Evolutionary conservation across 1,139 yeast genomes (phyloP), one percentile per base, ranked within the genome.

Genomic region (Saccharomyces hybrid): DNA sequence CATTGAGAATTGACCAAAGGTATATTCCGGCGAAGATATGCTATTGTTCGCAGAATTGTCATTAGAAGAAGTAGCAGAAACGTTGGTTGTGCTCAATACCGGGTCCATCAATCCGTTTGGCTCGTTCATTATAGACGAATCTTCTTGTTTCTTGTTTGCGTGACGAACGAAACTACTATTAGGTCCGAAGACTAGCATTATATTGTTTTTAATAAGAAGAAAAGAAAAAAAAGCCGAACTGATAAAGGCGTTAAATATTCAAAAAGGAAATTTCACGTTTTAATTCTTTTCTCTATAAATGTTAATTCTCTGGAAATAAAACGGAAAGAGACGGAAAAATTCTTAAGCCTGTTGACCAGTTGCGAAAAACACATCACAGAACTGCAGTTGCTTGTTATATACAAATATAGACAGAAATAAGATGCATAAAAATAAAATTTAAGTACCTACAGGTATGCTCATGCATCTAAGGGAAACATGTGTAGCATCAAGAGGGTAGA

Each of bases 1-100:
- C 31, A 53, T 41, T 14, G 55, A 34, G 47, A 46, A 28, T 13
- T 51, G 48, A 8, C 48, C 49, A 19, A 46, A 53, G 13, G 44
- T 53, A 25, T 47, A 47, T 14, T 54, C 58, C 29, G 58, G 58
- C 9, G 52, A 26, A 19, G 44, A 38, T 29, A 51, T 34, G 8
- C 53, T 49, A 44, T 50, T 46, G 14, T 38, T 54, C 46, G 46
- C 42, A 9, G 55, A 28, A n/a, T n/a, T 47, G 7, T 28, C 34
- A 28, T 47, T 47, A 11, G 49, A n/a, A 47, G 49, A 47, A 6
- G 49, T 49, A 2, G 50, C 53, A 19, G 58, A 54, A 9, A 53
- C 48, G 16, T 47, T 54, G 8, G 56, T 51, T 11, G 56, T 32
- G 4, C 42, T 51, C 29, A 53, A 48, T 14, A 34, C 14, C n/a